Percentiles rank a stretch among this genome's conserved stretches.
phyloP scores from a whole-genome alignment of 2,329 filamentous ascomycete species.

The Penicillium decumbens region DNA sequence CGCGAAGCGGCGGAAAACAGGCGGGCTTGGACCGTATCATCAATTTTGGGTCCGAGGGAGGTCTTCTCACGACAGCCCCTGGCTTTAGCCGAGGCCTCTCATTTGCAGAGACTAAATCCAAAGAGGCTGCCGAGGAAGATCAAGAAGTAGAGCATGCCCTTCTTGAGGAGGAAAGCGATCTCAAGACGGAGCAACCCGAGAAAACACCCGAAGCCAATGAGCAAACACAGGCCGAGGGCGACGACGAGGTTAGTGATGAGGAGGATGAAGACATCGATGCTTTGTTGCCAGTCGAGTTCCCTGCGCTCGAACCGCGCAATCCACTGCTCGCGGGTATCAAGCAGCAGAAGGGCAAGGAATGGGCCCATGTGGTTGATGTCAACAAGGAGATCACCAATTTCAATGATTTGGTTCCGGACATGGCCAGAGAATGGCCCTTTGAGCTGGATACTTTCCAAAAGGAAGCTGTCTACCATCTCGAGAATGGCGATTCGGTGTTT shows the following conservation, averaged over 20 bases:
- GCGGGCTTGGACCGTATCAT: conserved; percentile 75
- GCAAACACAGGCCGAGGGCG: conserved; percentile 24
- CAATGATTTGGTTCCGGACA: conserved; percentile 84
- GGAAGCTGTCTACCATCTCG: conserved; percentile 94
- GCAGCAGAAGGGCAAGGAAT: conserved; percentile 75
- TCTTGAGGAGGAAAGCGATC: conserved; percentile 42
- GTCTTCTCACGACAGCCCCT: conserved; percentile 74
- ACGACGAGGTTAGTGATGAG: conserved; percentile 27
- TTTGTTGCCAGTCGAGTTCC: conserved; percentile 86
- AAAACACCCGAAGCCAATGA: conserved; percentile 30
- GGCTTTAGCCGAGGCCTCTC: conserved; percentile 75
- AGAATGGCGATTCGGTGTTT: conserved; percentile 94
- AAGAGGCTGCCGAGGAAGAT: conserved; percentile 57
- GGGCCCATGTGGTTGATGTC: conserved; percentile 98
- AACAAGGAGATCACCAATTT: conserved; percentile 94
- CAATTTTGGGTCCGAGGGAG: conserved; percentile 70
- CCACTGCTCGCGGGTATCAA: conserved; percentile 65
- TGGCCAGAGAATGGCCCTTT: conserved; percentile 94
- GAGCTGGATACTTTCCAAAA: conserved; percentile 98
- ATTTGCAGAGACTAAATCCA: conserved; percentile 58
- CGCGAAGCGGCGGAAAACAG: conserved; percentile 37
- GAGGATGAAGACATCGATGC: conserved; percentile 66
- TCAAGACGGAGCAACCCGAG: conserved; percentile 53
- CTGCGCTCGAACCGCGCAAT: conserved; percentile 79
- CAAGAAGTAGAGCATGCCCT: conserved; percentile 65